Percentiles rank a stretch among this genome's conserved stretches.
Conservation (phyloP, 2,329 filamentous ascomycete genomes). For the Aspergillus viridinutans region DNA sequence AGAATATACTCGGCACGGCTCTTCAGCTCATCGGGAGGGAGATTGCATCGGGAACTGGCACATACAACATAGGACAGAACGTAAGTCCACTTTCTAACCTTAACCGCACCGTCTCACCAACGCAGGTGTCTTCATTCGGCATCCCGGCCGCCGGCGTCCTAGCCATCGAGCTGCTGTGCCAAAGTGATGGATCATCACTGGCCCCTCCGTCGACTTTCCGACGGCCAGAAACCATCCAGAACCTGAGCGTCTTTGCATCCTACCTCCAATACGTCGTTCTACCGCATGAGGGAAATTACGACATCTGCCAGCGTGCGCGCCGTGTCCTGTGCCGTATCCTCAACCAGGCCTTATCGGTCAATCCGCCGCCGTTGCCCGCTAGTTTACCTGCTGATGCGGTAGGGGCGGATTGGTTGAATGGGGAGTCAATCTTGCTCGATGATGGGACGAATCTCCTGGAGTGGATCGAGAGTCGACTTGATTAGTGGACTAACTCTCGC, state of each 20-base stretch:
- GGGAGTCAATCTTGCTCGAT: conserved; percentile 1
- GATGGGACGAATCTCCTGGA: conserved; percentile 2
- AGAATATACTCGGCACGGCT: conserved; percentile 19
- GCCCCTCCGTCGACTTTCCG: conserved; percentile 7
- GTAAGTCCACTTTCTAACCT: conserved; percentile 5
- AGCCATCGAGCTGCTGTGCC: conserved; percentile 25
- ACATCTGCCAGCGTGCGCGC: conserved; percentile 21
- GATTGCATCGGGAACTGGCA: conserved; percentile 8
- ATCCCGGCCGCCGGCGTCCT: conserved; percentile 25
- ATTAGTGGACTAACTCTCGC: neutral
- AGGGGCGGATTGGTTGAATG: conserved; percentile 4
- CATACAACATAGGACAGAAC: conserved; percentile 13
- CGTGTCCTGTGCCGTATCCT: conserved; percentile 19
- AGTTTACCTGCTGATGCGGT: conserved; percentile 1
- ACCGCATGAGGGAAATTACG: conserved; percentile 20
- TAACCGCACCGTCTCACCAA: conserved; percentile 5
- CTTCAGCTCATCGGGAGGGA: conserved; percentile 10
- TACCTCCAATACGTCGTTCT: conserved; percentile 19
- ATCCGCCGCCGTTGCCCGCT: neutral
- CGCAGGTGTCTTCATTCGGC: conserved; percentile 16
- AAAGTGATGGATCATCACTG: conserved; percentile 3
- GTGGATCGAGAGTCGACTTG: conserved; percentile 1
- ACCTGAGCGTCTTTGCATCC: conserved; percentile 23
- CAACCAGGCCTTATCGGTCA: conserved; percentile 12
- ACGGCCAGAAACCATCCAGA: conserved; percentile 27